Percentiles rank a stretch among this genome's conserved stretches.
Conservation (phyloP, 305 asterid species). For the Fraxinus baroniana region DNA sequence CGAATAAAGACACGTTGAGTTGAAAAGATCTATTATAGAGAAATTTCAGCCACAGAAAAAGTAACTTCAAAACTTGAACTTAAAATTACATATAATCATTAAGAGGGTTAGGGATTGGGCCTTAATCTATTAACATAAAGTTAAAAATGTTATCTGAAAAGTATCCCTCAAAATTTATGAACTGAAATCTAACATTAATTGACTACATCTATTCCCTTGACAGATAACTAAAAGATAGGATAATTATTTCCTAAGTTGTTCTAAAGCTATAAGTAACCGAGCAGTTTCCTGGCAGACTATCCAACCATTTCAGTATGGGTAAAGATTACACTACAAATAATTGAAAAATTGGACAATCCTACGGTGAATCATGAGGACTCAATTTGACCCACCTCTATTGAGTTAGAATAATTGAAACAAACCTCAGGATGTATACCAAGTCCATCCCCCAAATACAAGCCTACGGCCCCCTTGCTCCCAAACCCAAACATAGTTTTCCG, state of each 20-base stretch:
- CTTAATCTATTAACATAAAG: constrained; percentile 24
- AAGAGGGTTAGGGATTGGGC: constrained; percentile 34
- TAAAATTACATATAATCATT: constrained; percentile 21
- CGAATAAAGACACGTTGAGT: constrained; percentile 53
- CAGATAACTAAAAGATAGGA: background rate
- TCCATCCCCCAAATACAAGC: background rate
- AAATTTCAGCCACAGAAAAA: constrained; percentile 56
- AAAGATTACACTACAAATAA: background rate
- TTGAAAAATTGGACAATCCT: background rate
- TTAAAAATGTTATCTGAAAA: background rate
- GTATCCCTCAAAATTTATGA: constrained; percentile 11
- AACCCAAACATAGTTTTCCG: background rate
- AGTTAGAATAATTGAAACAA: background rate
- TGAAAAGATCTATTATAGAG: constrained; percentile 61
- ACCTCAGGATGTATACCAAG: background rate
- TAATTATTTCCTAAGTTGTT: background rate
- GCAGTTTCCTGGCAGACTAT: background rate
- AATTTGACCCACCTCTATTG: background rate
- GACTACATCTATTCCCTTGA: background rate
- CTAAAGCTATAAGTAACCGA: background rate
- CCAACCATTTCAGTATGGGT: background rate
- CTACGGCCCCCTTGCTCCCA: background rate
- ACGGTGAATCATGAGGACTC: background rate
- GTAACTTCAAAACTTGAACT: constrained; percentile 42
- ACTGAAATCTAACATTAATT: constrained; percentile 1